Evolutionary conservation across 441 rosid species (phyloP).

Genomic region (Biscutella laevigata): DNA sequence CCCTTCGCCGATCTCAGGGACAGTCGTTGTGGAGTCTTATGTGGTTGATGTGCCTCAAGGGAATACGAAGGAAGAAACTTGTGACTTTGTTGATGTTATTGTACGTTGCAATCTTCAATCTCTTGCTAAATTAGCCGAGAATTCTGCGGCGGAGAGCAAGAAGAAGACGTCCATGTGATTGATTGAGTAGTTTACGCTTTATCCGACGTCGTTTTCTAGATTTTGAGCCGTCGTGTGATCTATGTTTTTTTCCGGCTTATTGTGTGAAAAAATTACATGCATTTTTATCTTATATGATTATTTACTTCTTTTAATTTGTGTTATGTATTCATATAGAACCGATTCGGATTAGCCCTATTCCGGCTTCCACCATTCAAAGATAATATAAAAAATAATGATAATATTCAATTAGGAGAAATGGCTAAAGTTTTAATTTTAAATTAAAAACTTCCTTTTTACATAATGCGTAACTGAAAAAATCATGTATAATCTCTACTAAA

Average conservation of each 20-base stretch:
- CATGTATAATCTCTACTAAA: too few species aligned
- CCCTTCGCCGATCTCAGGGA: slow-evolving; percentile 29
- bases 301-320: neutral
- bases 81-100: slow-evolving; percentile 55
- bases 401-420: too few species aligned
- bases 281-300: slow-evolving; percentile 10
- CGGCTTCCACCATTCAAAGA: slow-evolving; percentile 5
- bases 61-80: slow-evolving; percentile 59
- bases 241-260: slow-evolving; percentile 22
- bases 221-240: slow-evolving; percentile 27
- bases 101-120: slow-evolving; percentile 65
- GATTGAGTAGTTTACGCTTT: slow-evolving; percentile 8
- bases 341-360: slow-evolving; percentile 15
- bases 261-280: slow-evolving; percentile 21
- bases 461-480: too few species aligned
- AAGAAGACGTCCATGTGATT: slow-evolving; percentile 27
- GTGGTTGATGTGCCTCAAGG: slow-evolving; percentile 64
- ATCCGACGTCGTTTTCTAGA: slow-evolving; percentile 22
- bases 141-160: slow-evolving; percentile 27
- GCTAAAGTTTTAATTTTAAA: too few species aligned
- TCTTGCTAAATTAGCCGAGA: slow-evolving; percentile 48
- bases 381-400: too few species aligned
- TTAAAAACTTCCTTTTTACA: too few species aligned
- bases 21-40: slow-evolving; percentile 59
- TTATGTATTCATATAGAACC: neutral